Base-by-base conservation (phyloP, 192 early-diverging fungal species). In the Umbelopsis isabellina region DNA sequence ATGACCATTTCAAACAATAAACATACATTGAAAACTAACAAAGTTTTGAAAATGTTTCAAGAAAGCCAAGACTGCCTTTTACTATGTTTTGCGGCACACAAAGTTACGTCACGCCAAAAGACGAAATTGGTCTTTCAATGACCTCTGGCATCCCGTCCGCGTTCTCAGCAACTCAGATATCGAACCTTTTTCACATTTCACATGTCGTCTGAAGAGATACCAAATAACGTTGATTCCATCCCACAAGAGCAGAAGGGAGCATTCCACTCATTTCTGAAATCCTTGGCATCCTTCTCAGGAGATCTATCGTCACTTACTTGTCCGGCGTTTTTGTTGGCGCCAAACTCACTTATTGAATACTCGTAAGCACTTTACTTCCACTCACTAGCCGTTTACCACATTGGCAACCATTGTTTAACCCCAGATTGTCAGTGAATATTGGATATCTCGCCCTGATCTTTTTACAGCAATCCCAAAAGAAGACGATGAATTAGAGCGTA, bases 311-410 rank as follows among this genome's bases (percentile, higher is more conserved):
- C 85, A 52, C 76, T 93, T 48, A 92, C 91, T 5, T 91, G 89
- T 71, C 92, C 92, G 66, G 85, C 88, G 30, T 93, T 92, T 71
- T 69, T 93, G 13, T 78, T 93, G 18, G 88, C 86, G 58, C 89
- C 90, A 65, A 84, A 85, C 45, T 91, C 90, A 70, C 76, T 91
- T 44, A 85, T 92, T 23, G 91, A 93, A 69, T 93, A 93, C 79
- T 86, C 80, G 86, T 80, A 79, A 58, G 72, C 73, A 16, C 22
- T 5, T 44, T 37, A 55, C 2, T 70, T 30, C 41, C 50, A 30
- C 20, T 23, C 12, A 33, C 15, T 2, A 37, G 49, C 21, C 8
- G 30, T 30, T 4, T 8, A 6, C 0, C 18, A 5, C 3, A 25
- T 9, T 70, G 12, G 1, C 12, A 21, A 8, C 2, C 23, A 16